Percentiles rank a stretch among this genome's conserved stretches.
phyloP scores from a whole-genome alignment of 1,139 yeast species.

The Entelexis paramagnoliae region DNA sequence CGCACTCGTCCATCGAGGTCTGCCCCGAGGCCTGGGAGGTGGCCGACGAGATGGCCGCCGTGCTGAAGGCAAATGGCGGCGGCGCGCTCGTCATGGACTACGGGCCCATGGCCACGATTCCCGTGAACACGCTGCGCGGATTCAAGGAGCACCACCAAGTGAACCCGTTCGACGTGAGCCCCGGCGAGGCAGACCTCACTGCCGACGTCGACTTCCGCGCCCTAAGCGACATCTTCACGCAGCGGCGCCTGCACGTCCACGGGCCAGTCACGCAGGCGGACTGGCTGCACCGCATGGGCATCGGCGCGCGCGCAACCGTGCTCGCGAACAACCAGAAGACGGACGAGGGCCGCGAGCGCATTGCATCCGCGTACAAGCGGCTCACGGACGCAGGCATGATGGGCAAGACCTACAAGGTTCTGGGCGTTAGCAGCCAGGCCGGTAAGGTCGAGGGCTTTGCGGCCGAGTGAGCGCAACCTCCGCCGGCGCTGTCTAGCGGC shows the following conservation, averaged over 20 bases:
- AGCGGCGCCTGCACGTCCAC: slow-evolving; percentile 28
- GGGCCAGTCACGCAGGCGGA: slow-evolving; percentile 74
- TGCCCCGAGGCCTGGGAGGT: slow-evolving; percentile 61
- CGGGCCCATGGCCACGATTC: slow-evolving; percentile 54
- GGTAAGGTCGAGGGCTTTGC: slow-evolving; percentile 16
- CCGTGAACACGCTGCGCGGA: slow-evolving; percentile 62
- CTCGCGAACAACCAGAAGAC: slow-evolving; percentile 31
- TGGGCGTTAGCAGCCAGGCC: slow-evolving; percentile 38
- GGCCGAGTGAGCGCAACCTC: too few species aligned
- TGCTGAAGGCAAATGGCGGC: slow-evolving; percentile 41
- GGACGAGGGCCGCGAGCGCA: slow-evolving; percentile 32
- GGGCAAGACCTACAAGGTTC: slow-evolving; percentile 70
- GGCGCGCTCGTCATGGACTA: slow-evolving; percentile 70
- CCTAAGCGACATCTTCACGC: slow-evolving; percentile 35
- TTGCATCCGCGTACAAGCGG: slow-evolving; percentile 52
- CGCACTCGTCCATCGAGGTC: slow-evolving; percentile 55
- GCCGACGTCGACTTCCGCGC: slow-evolving; percentile 74
- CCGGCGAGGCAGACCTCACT: slow-evolving; percentile 75
- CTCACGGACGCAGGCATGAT: slow-evolving; percentile 56
- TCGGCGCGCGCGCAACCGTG: slow-evolving; percentile 52
- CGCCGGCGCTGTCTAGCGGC: too few species aligned
- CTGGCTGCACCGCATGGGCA: slow-evolving; percentile 68
- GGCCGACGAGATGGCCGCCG: slow-evolving; percentile 29
- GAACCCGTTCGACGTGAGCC: slow-evolving; percentile 54
- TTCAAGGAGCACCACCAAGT: slow-evolving; percentile 65